Conservation (phyloP, 108 stramenopile genomes). For the Phaeodactylum tricornutum region DNA sequence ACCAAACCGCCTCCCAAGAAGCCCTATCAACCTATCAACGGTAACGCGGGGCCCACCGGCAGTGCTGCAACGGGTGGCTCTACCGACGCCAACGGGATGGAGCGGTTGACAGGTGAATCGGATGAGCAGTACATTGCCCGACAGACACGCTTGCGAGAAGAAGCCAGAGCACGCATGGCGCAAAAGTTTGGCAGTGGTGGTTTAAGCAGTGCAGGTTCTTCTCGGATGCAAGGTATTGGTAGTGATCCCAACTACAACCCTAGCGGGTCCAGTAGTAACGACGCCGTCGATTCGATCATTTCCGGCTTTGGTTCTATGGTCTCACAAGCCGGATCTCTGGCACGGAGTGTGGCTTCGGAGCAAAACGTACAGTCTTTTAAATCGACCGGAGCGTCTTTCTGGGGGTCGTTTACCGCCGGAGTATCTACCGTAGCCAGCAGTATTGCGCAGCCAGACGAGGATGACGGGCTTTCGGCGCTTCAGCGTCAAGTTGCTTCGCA, state of each 20-base stretch:
- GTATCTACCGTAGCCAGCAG: constrained; percentile 41
- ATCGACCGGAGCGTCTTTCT: constrained; percentile 24
- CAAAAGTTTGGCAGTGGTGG: constrained; percentile 75
- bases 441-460: constrained; percentile 45
- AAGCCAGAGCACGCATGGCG: constrained; percentile 77
- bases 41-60: constrained; percentile 5
- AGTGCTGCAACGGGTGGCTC: constrained; percentile 9
- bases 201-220: constrained; percentile 41
- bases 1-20: constrained; percentile 24
- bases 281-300: constrained; percentile 32
- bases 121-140: constrained; percentile 86
- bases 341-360: constrained; percentile 28
- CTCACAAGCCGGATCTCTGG: constrained; percentile 17
- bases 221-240: constrained; percentile 68
- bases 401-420: constrained; percentile 52
- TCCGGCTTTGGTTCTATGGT: constrained; percentile 53
- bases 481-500: constrained; percentile 61
- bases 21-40: constrained; percentile 8
- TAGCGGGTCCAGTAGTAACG: constrained; percentile 15
- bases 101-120: constrained; percentile 80
- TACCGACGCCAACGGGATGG: constrained; percentile 81
- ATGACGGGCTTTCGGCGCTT: constrained; percentile 58
- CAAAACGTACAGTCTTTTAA: constrained; percentile 17
- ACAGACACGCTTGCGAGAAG: constrained; percentile 80
- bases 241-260: constrained; percentile 71